Evolutionary conservation across 2,329 filamentous ascomycete species (phyloP).

Genomic region (Nemania serpens): DNA sequence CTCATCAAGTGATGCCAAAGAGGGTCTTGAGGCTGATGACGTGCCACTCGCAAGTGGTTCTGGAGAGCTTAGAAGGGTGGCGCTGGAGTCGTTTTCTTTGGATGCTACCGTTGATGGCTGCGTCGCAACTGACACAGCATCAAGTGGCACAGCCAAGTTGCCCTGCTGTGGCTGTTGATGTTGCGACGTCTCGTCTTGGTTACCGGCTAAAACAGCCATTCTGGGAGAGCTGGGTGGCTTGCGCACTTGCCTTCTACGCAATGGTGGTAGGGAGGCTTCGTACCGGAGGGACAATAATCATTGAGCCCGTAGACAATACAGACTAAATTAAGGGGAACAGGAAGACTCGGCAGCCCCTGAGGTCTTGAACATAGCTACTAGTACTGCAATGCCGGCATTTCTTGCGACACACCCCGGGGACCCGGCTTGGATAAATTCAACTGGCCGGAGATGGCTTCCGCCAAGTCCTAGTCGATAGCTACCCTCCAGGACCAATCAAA

Average conservation of each 20-base stretch:
- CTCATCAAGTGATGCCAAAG: conserved; percentile 27
- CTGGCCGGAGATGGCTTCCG: conserved; percentile 35
- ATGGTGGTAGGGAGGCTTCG: background rate
- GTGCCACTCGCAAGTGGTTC: conserved; percentile 31
- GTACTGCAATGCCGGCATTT: conserved; percentile 14
- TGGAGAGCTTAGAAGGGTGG: conserved; percentile 29
- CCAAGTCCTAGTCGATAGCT: conserved; percentile 25
- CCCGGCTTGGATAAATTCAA: conserved; percentile 35
- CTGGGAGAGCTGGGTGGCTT: background rate
- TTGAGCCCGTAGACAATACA: background rate
- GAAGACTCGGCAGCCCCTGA: background rate
- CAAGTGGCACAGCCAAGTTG: background rate
- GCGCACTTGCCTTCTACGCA: background rate
- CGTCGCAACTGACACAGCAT: conserved; percentile 24
- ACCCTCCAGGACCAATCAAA: conserved; percentile 34
- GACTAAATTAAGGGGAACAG: background rate
- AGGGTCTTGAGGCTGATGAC: conserved; percentile 32
- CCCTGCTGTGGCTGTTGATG: conserved; percentile 14
- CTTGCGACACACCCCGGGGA: background rate
- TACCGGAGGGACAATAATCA: conserved; percentile 9
- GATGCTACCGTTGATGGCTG: conserved; percentile 24
- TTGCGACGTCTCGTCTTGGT: background rate
- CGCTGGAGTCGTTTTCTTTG: conserved; percentile 28
- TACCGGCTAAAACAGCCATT: conserved; percentile 21
- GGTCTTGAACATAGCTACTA: conserved; percentile 17